Conservation (phyloP, 345 rosid genomes). For the Tarenaya hassleriana region DNA sequence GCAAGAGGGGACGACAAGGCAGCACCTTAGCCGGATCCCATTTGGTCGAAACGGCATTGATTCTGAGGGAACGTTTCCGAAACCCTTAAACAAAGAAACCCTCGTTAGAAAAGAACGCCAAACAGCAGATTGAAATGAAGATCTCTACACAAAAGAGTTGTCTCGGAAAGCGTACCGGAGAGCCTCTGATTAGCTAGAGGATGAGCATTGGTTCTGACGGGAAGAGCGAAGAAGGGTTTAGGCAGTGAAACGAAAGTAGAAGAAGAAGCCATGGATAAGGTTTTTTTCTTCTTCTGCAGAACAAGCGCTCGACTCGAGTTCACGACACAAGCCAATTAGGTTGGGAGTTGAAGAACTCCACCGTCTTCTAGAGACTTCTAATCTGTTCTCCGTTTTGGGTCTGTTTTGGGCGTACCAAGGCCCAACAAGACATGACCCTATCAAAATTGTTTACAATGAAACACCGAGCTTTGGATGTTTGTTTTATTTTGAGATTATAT, state of each 20-base stretch:
- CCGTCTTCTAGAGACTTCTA: not conserved
- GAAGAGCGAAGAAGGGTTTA: constrained; percentile 31
- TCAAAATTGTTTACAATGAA: too few relatives aligned
- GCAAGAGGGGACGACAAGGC: not conserved
- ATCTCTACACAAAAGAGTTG: not conserved
- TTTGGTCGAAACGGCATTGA: constrained; percentile 57
- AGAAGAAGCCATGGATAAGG: constrained; percentile 36
- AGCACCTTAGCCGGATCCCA: constrained; percentile 84
- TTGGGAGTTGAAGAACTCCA: not conserved
- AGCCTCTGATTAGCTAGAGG: constrained; percentile 29
- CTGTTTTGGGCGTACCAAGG: constrained; percentile 19
- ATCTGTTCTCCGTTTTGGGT: too few relatives aligned
- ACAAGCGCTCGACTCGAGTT: constrained; percentile 5
- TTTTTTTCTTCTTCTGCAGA: constrained; percentile 3
- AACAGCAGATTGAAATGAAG: not conserved
- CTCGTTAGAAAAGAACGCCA: too few relatives aligned
- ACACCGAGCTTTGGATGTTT: too few relatives aligned
- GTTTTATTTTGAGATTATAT: too few relatives aligned
- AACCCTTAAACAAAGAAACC: constrained; percentile 22
- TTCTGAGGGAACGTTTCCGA: constrained; percentile 41
- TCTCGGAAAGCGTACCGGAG: constrained; percentile 30
- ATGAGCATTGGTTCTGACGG: constrained; percentile 23
- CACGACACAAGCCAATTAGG: not conserved
- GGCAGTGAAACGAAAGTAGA: constrained; percentile 47
- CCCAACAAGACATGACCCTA: too few relatives aligned